phyloP scores from a whole-genome alignment of 2,329 filamentous ascomycete species.

The Fusarium clavum region DNA sequence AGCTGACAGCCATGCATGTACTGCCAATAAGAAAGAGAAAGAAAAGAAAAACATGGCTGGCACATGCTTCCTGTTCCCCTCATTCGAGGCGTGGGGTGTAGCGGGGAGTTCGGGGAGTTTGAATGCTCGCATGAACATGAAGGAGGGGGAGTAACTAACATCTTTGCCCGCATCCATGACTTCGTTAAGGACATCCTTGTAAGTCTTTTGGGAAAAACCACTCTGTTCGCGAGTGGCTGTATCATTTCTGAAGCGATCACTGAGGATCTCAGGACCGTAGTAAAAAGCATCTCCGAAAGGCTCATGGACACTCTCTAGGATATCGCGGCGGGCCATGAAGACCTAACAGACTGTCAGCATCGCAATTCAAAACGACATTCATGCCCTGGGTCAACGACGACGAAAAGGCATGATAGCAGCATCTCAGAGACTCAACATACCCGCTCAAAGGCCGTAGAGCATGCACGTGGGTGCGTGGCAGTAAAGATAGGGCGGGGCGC shows the following conservation, averaged over 20 bases:
- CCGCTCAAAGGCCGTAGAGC: constrained; percentile 96
- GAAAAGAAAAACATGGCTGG: constrained; percentile 6
- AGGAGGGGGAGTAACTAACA: constrained; percentile 62
- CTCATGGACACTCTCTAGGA: constrained; percentile 87
- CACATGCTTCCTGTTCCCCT: constrained; percentile 20
- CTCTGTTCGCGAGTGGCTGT: constrained; percentile 64
- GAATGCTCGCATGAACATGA: constrained; percentile 26
- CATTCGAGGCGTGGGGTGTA: constrained; percentile 24
- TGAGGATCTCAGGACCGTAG: constrained; percentile 90
- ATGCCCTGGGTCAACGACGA: neutral
- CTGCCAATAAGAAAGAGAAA: neutral
- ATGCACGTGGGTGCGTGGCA: constrained; percentile 92
- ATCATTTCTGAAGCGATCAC: constrained; percentile 81
- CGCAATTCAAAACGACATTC: neutral
- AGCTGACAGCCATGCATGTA: neutral
- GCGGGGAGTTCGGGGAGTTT: constrained; percentile 38
- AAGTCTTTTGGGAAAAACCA: constrained; percentile 78
- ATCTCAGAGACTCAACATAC: constrained; percentile 61
- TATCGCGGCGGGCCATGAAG: constrained; percentile 93
- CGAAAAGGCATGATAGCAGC: neutral
- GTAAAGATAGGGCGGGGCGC: constrained; percentile 82
- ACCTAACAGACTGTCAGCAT: constrained; percentile 66
- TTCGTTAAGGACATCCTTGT: constrained; percentile 79
- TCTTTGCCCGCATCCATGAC: constrained; percentile 79
- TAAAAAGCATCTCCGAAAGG: constrained; percentile 98